Base-by-base conservation (phyloP, 1,139 yeast species). In the Lodderomyces theae region DNA sequence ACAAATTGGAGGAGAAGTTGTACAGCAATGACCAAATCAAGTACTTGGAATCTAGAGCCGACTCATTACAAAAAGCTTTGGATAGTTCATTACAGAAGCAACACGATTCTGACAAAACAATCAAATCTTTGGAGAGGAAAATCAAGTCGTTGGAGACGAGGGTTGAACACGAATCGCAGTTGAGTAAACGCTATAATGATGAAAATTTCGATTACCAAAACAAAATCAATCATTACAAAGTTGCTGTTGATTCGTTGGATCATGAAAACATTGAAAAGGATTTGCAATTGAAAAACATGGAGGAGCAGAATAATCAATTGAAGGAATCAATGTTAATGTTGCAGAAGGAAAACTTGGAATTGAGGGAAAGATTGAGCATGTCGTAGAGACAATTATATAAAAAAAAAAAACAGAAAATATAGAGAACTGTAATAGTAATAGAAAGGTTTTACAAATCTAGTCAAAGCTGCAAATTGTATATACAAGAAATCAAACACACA, bases 341-440 rank as follows among this genome's bases (percentile, higher is more conserved):
- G 48, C 89, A 86, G 58, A 77, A 71, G 52, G 95, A 86, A 54
- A 61, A 84, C 13, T 69, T 77, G 38, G 81, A 79, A 44, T 80
- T 89, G 79, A 77, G 77, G 52, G 67, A 66, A 25, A 57, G 54
- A 42, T 46, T 64, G 64, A 11, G 43, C 54, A 9, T 32, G 18
- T 13, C 25, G 3, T 32, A 13, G 12, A 38, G 30, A 13, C 19
- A 31, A 15, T 26, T n/a, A n/a, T n/a, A n/a, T n/a, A n/a, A 35
- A 15, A 26, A 15, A 19, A 8, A 36, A 4, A 28, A 13, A 32
- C 18, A 19, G n/a, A 23, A 4, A 10, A 23, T 6, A 23, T 23
- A 23, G 25, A 23, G 25, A 8, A 19, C 8, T 19, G 8, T 5
- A 5, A 8, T 19, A 19, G 11, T 24, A 24, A n/a, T n/a, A n/a